Conservation (phyloP, 208 protist species). For the Acanthamoeba culbertsoni region DNA sequence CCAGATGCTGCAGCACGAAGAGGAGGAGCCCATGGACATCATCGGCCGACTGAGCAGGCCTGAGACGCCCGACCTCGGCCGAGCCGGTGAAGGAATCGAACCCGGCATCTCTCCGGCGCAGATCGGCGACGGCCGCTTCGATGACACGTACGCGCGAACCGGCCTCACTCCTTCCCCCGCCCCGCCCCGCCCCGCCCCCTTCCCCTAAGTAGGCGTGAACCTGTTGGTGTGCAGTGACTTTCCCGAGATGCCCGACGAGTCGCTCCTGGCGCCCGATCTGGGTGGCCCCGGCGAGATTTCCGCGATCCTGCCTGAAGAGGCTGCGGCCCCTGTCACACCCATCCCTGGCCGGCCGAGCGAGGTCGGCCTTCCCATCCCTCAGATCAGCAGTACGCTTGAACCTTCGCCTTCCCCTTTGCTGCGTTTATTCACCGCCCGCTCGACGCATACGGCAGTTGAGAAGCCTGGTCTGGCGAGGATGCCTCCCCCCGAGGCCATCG, state of each 20-base stretch:
- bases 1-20: not conserved
- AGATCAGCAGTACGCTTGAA: constrained; percentile 30
- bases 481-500: constrained; percentile 2
- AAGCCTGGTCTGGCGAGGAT: not conserved
- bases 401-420: not conserved
- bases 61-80: constrained; percentile 2
- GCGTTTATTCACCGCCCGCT: not conserved
- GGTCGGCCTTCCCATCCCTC: not conserved
- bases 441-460: not conserved
- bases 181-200: too few species aligned
- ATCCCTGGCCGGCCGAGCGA: not conserved
- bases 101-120: not conserved
- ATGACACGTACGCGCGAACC: not conserved
- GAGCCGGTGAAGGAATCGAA: constrained; percentile 16
- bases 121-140: not conserved
- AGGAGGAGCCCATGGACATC: constrained; percentile 20
- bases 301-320: not conserved
- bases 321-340: not conserved
- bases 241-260: not conserved
- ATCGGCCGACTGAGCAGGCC: not conserved
- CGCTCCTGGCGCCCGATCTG: not conserved
- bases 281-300: not conserved
- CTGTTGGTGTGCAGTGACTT: constrained; percentile 3
- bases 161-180: not conserved
- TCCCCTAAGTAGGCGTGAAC: too few species aligned